These are phyloP conservation scores for Trypanosoma avium DNA, from an alignment of 208 protist species.

Conservation along the genomic window DNA sequence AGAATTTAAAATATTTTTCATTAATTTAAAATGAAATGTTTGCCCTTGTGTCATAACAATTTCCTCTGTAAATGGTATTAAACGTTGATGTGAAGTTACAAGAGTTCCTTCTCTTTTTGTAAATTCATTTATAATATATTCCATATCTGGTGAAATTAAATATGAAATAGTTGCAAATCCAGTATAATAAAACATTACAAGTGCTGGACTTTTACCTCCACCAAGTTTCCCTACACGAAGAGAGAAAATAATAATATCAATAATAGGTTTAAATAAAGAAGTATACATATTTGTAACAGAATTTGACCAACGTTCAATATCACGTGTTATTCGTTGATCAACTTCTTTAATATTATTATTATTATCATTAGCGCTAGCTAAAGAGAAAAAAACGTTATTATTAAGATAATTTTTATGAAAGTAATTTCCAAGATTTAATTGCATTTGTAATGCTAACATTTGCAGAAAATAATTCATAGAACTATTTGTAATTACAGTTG, in stretches of 20 bases:
- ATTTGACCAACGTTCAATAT: slow-evolving; percentile 50
- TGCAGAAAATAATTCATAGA: slow-evolving; percentile 54
- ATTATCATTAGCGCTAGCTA: slow-evolving; percentile 48
- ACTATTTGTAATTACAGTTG: slow-evolving; percentile 50
- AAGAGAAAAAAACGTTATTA: slow-evolving; percentile 60
- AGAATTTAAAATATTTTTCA: slow-evolving; percentile 40
- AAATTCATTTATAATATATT: slow-evolving; percentile 46
- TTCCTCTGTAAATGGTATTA: slow-evolving; percentile 62
- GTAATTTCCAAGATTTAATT: slow-evolving; percentile 59
- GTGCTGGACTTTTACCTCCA: slow-evolving; percentile 24
- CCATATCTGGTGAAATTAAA: slow-evolving; percentile 38
- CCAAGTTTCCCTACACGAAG: slow-evolving; percentile 30
- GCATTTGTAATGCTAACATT: slow-evolving; percentile 55
- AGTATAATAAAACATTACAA: slow-evolving; percentile 50
- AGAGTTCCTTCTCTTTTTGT: slow-evolving; percentile 47
- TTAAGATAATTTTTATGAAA: slow-evolving; percentile 63
- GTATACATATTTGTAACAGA: slow-evolving; percentile 34
- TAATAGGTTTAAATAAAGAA: slow-evolving; percentile 48
- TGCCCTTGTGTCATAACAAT: slow-evolving; percentile 51
- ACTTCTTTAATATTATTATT: slow-evolving; percentile 47
- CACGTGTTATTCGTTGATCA: slow-evolving; percentile 70
- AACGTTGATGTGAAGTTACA: slow-evolving; percentile 42
- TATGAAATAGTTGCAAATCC: slow-evolving; percentile 31
- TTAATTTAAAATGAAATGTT: slow-evolving; percentile 33
- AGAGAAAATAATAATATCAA: slow-evolving; percentile 59